A percentile compares a stretch with the other conserved stretches of the same genome.
phyloP scores from a whole-genome alignment of 768 basidiomycete species.

The Xerocomellus amylosporus region DNA sequence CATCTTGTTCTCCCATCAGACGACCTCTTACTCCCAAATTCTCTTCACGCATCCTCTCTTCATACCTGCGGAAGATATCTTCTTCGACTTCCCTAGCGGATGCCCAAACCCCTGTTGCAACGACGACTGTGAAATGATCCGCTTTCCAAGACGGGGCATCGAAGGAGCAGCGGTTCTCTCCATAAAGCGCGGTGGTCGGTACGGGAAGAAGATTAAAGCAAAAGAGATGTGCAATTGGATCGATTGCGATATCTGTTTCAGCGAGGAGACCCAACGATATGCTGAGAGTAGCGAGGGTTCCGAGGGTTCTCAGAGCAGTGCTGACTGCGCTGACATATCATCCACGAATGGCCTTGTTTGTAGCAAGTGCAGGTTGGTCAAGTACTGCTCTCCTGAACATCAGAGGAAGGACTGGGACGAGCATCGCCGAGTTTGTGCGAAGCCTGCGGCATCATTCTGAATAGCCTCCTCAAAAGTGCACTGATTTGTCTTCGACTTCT shows the following conservation, averaged over 20 bases:
- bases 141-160: conserved; percentile 65
- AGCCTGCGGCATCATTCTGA: conserved; percentile 25
- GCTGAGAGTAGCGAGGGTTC: conserved; percentile 43
- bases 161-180: conserved; percentile 62
- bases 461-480: background rate
- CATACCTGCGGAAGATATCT: conserved; percentile 70
- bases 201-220: conserved; percentile 47
- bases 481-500: background rate
- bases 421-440: conserved; percentile 66
- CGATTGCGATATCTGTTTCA: conserved; percentile 64
- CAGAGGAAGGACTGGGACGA: conserved; percentile 79
- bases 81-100: conserved; percentile 75
- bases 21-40: conserved; percentile 78
- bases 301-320: conserved; percentile 45
- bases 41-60: conserved; percentile 71
- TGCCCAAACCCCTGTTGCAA: conserved; percentile 78
- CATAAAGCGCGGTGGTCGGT: conserved; percentile 54
- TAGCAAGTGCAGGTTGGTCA: conserved; percentile 76
- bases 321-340: conserved; percentile 32
- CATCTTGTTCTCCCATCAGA: conserved; percentile 76
- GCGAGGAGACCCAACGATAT: conserved; percentile 38
- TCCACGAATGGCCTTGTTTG: conserved; percentile 55
- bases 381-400: conserved; percentile 73
- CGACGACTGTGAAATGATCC: conserved; percentile 81
- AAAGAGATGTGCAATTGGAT: conserved; percentile 83